Evolutionary conservation across 2,329 filamentous ascomycete species (phyloP).

Genomic region (Colletotrichum sp.): DNA sequence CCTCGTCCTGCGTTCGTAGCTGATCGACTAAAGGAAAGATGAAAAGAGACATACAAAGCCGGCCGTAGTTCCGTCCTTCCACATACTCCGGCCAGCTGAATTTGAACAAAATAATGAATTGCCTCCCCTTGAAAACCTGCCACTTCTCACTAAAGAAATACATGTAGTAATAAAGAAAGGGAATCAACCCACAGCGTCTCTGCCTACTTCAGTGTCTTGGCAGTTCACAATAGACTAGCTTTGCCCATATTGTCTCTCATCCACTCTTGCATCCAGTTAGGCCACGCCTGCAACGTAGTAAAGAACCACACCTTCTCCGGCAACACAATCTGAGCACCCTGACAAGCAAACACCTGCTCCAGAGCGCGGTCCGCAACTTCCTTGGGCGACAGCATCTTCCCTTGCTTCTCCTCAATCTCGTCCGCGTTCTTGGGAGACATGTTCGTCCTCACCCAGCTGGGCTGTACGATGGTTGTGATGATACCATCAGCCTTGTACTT

Average conservation of each 20-base stretch:
- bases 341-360: background rate
- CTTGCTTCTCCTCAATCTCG: background rate
- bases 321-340: background rate
- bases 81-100: no score
- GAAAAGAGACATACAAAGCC: background rate
- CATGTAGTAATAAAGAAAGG: background rate
- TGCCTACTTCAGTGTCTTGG: background rate
- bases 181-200: background rate
- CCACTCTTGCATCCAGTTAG: background rate
- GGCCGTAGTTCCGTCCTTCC: background rate
- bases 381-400: background rate
- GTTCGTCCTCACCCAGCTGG: background rate
- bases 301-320: background rate
- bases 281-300: background rate
- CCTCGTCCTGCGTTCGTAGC: background rate
- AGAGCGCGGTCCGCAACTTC: background rate
- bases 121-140: background rate
- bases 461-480: constrained; percentile 52
- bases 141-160: background rate
- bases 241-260: background rate
- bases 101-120: background rate
- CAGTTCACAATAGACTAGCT: background rate
- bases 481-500: constrained; percentile 58
- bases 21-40: fast-evolving
- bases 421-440: background rate